Base-by-base conservation (phyloP, 192 early-diverging fungal genomes). In the Mycoemilia scoparia region DNA sequence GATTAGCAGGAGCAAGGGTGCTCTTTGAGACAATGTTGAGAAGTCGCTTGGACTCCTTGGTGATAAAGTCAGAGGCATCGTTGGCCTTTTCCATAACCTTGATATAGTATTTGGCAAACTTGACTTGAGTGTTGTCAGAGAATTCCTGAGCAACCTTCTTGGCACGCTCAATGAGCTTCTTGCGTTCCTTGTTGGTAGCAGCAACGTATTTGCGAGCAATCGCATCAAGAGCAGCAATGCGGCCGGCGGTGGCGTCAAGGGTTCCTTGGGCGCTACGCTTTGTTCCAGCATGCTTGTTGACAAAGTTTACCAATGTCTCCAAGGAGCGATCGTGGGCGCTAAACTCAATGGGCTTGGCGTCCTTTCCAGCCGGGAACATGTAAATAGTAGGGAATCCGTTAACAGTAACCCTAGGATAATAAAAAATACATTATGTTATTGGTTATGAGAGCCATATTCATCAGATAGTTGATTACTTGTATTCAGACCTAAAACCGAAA, bases 31-130 rank as follows among this genome's bases (percentile, higher is more conserved):
- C 41, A 33, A 97, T 76, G 57, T 82, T 86, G 7, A 69, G 51
- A 26, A 97, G 59, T 36, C 92, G 75, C 22, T 73, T 70, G 29
- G 72, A 64, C 61, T 97, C 92, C 39, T 73, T 87, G 9, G 36
- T 59, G 24, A 77, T 42, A 63, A 80, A 97, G 35, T 69, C 74
- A 0, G 66, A 67, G 5, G 71, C 70, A 15, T 66, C 59, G 33
- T 53, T 35, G 35, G 79, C 69, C 65, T 93, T 92, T 56, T 86
- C 74, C 77, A 95, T 84, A 39, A 85, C 74, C 54, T 90, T 95
- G 49, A 61, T 53, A 45, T 97, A 97, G 68, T 89, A 93, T 29
- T 67, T 58, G 20, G 87, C 78, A 46, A 66, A 75, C 45, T 45
- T 43, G 43, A 37, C 38, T 34, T 48, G 60, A 15, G 46, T 54